Percentiles rank a stretch among this genome's conserved stretches.
Evolutionary conservation across 1,284 basidiomycete species (phyloP).

Genomic region (Cryptococcus deneoformans): DNA sequence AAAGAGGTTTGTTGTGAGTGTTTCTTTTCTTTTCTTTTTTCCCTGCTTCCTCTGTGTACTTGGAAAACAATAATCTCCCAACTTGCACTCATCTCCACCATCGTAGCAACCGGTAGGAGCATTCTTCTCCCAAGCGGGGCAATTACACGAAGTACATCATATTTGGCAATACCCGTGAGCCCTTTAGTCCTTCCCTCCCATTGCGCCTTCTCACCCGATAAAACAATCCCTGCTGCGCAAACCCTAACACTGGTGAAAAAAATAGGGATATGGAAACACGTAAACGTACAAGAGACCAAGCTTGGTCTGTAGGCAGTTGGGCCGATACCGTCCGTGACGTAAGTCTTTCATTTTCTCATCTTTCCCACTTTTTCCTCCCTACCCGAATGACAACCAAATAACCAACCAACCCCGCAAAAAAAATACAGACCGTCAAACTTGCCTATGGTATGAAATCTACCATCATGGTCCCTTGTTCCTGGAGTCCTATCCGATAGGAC

Average conservation of each 20-base stretch:
- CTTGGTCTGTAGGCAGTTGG: conserved; percentile 92
- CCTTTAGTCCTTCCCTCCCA: not conserved
- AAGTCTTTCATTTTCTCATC: conserved; percentile 17
- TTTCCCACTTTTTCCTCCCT: not conserved
- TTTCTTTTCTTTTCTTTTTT: not conserved
- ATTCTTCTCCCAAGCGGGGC: conserved; percentile 90
- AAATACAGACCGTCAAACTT: conserved; percentile 42
- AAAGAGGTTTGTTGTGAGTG: conserved; percentile 63
- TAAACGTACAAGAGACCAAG: conserved; percentile 77
- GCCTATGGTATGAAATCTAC: conserved; percentile 43
- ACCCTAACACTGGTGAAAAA: no score
- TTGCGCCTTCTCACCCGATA: not conserved
- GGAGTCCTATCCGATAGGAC: conserved; percentile 42
- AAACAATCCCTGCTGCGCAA: not conserved
- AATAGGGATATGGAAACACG: conserved; percentile 72
- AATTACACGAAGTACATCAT: conserved; percentile 86
- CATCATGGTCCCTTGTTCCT: conserved; percentile 43
- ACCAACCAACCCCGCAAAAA: not conserved
- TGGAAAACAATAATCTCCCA: not conserved
- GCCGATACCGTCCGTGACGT: conserved; percentile 90
- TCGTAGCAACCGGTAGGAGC: conserved; percentile 73
- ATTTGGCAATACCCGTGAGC: conserved; percentile 90
- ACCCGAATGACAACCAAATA: not conserved
- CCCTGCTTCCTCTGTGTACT: not conserved
- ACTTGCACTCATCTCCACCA: not conserved